phyloP scores from a whole-genome alignment of 148 eudicot genomes.

The Bassia scoparia region DNA sequence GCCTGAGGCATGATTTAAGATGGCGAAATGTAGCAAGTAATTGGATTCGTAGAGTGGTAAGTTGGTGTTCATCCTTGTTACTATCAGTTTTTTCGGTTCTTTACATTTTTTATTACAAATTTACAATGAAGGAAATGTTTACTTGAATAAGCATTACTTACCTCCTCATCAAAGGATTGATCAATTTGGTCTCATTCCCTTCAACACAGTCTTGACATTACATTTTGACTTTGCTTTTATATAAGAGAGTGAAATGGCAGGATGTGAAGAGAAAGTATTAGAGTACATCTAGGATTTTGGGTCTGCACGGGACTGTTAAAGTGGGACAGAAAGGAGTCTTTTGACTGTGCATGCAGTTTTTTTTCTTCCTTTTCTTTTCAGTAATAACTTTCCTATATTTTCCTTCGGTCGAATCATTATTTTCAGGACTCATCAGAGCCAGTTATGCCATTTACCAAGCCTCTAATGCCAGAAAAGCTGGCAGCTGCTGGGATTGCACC shows the following conservation, averaged over 20 bases:
- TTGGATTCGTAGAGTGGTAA: constrained; percentile 84
- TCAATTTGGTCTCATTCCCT: too few species aligned
- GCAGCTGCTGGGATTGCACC: constrained; percentile 49
- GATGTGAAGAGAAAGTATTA: background rate
- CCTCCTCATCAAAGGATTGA: background rate
- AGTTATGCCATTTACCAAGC: constrained; percentile 52
- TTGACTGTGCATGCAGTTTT: background rate
- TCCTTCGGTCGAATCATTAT: constrained; percentile 15
- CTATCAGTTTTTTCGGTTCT: background rate
- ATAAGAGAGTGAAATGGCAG: background rate
- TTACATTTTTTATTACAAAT: background rate
- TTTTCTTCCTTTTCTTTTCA: background rate
- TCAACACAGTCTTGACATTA: background rate
- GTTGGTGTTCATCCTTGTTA: constrained; percentile 34
- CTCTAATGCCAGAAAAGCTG: constrained; percentile 39
- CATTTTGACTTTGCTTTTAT: background rate
- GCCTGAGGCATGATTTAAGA: constrained; percentile 53
- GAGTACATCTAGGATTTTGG: background rate
- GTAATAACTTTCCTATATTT: background rate
- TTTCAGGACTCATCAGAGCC: constrained; percentile 86
- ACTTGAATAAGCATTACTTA: background rate
- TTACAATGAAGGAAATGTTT: background rate
- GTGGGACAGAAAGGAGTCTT: background rate
- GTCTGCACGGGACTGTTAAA: background rate
- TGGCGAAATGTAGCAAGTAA: constrained; percentile 46